A percentile compares a stretch with the other conserved stretches of the same genome.
Evolutionary conservation across 768 basidiomycete species (phyloP).

Genomic region (Mycena epipterygia): DNA sequence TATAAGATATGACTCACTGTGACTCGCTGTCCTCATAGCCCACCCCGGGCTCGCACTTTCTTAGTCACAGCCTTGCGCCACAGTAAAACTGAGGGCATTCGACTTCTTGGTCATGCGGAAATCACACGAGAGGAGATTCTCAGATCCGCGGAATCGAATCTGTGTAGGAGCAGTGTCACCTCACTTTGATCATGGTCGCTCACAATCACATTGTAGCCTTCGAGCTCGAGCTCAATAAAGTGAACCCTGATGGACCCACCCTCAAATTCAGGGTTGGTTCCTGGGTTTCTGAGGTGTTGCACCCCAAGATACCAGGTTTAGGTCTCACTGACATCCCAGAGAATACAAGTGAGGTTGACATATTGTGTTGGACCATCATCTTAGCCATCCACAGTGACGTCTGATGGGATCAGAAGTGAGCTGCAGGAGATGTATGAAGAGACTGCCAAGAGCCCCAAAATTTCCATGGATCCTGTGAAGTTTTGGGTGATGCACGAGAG

Average conservation of each 20-base stretch:
- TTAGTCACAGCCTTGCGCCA: too few species aligned
- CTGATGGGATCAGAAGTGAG: not conserved
- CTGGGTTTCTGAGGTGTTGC: not conserved
- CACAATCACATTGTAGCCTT: not conserved
- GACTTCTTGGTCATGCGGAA: too few species aligned
- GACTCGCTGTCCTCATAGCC: not conserved
- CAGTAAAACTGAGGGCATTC: too few species aligned
- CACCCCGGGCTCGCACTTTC: not conserved
- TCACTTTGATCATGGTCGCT: not conserved
- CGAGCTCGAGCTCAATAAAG: slow-evolving; percentile 3
- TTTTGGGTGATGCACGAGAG: too few species aligned
- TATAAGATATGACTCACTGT: not conserved
- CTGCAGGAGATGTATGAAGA: not conserved
- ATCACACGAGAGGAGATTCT: too few species aligned
- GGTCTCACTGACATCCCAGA: not conserved
- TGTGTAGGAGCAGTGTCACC: not conserved
- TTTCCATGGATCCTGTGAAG: not conserved
- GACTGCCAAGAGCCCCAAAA: not conserved
- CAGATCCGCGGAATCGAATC: not conserved
- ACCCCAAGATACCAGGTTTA: not conserved
- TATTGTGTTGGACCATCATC: not conserved
- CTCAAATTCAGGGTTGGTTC: not conserved
- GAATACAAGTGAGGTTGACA: not conserved
- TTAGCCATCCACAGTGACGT: not conserved
- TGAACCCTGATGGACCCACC: not conserved